Conservation (phyloP, 2,329 filamentous ascomycete species). For the Westerdykella ornata region DNA sequence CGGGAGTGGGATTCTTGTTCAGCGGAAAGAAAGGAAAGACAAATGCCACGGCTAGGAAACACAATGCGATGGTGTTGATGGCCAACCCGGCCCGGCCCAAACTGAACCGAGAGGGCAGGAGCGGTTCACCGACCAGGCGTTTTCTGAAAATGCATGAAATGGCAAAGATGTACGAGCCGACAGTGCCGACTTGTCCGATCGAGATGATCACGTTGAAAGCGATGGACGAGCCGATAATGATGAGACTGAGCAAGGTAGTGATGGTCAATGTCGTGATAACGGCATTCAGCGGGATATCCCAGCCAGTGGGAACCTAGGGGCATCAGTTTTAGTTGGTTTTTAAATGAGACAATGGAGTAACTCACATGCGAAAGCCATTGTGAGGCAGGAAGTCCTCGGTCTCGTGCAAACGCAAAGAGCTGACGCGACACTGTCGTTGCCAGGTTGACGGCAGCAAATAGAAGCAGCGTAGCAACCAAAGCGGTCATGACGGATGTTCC, state of each 20-base stretch:
- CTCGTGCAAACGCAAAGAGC: conserved; percentile 32
- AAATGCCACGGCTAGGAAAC: conserved; percentile 37
- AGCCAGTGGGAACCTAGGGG: too few relatives aligned
- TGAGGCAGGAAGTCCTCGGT: conserved; percentile 17
- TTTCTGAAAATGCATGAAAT: conserved; percentile 45
- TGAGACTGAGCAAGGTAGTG: conserved; percentile 40
- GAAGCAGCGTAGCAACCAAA: conserved; percentile 23
- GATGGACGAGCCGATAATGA: conserved; percentile 44
- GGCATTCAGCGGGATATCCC: conserved; percentile 39
- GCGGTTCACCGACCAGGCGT: conserved; percentile 36
- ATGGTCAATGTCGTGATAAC: conserved; percentile 40
- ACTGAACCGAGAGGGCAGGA: conserved; percentile 42
- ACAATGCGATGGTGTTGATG: conserved; percentile 40
- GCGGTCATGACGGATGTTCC: conserved; percentile 18
- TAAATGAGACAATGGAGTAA: conserved; percentile 6
- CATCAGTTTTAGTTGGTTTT: conserved; percentile 11
- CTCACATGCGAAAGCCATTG: conserved; percentile 7
- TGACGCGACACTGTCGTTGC: conserved; percentile 28
- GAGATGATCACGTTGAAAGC: conserved; percentile 24
- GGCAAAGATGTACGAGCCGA: conserved; percentile 34
- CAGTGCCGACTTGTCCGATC: conserved; percentile 16
- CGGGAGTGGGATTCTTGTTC: conserved; percentile 18
- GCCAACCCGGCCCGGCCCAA: conserved; percentile 42
- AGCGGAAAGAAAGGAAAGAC: conserved; percentile 44
- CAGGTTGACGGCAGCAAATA: conserved; percentile 21